Conservation (phyloP, 805 yeast genomes). For the Wickerhamomyces ciferrii region DNA sequence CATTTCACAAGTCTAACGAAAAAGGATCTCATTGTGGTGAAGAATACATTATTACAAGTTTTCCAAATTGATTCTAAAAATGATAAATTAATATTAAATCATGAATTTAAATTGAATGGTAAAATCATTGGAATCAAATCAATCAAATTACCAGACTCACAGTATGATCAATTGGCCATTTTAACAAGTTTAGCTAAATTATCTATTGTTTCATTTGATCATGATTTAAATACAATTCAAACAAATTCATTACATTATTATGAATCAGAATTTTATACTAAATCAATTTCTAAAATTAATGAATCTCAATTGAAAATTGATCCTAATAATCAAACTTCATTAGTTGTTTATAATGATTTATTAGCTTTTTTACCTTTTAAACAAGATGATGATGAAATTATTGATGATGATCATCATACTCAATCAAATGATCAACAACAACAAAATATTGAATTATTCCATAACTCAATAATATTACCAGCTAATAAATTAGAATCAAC, state of each 20-base stretch:
- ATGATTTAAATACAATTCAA: conserved; percentile 41
- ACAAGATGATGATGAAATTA: conserved; percentile 35
- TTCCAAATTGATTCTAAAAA: conserved; percentile 12
- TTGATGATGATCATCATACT: conserved; percentile 18
- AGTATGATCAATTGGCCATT: conserved; percentile 56
- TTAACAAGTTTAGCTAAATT: conserved; percentile 73
- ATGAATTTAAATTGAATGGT: conserved; percentile 74
- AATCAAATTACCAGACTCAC: conserved; percentile 43
- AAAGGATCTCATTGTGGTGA: conserved; percentile 61
- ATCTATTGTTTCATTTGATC: conserved; percentile 71
- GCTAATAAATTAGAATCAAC: conserved; percentile 51
- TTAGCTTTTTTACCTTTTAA: conserved; percentile 71
- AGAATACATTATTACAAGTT: conserved; percentile 53
- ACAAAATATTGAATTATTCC: conserved; percentile 11
- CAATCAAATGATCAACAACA: conserved; percentile 3
- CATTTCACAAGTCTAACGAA: conserved; percentile 33
- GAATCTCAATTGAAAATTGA: conserved; percentile 35
- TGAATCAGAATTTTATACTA: conserved; percentile 57
- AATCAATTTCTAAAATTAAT: conserved; percentile 36
- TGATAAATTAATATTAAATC: conserved; percentile 32
- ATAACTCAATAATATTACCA: conserved; percentile 50
- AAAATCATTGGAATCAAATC: conserved; percentile 51
- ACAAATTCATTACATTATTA: conserved; percentile 84
- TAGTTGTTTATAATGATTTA: conserved; percentile 58
- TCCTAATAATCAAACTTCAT: conserved; percentile 51